A percentile compares a stretch with the other conserved stretches of the same genome.
Conservation (phyloP, 78 protist species). For the Dictyostelium capitatum region DNA sequence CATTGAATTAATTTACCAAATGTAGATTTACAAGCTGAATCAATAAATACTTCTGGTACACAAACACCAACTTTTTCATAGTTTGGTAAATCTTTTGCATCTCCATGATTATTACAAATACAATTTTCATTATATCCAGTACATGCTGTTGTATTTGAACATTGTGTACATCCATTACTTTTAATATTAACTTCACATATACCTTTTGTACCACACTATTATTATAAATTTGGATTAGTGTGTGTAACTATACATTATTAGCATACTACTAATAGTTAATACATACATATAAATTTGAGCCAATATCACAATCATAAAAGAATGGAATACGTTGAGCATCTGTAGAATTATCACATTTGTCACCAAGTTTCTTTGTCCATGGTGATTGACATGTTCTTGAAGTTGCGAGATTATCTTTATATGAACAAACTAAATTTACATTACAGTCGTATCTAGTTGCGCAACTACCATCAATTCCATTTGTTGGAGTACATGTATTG, state of each 20-base stretch:
- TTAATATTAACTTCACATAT: not conserved
- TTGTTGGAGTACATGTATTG: not conserved
- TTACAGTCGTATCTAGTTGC: not conserved
- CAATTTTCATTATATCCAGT: not conserved
- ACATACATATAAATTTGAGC: slow-evolving; percentile 13
- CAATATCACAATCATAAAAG: slow-evolving; percentile 31
- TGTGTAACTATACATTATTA: too few species aligned
- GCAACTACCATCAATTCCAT: not conserved
- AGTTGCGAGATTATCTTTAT: not conserved
- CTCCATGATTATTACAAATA: slow-evolving; percentile 7
- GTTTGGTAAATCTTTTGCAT: not conserved
- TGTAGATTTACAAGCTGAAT: not conserved
- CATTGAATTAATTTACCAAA: slow-evolving; percentile 6
- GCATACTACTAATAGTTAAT: too few species aligned
- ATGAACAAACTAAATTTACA: slow-evolving; percentile 22
- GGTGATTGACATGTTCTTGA: slow-evolving; percentile 8
- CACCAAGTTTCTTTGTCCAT: not conserved
- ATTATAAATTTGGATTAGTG: not conserved
- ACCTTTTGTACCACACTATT: not conserved
- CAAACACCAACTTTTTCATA: not conserved
- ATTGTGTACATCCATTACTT: not conserved
- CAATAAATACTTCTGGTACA: not conserved
- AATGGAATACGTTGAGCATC: slow-evolving; percentile 26
- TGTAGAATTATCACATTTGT: not conserved
- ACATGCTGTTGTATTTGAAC: not conserved